Conservation (phyloP, 2,329 filamentous ascomycete species). For the Ascochyta rabiei region DNA sequence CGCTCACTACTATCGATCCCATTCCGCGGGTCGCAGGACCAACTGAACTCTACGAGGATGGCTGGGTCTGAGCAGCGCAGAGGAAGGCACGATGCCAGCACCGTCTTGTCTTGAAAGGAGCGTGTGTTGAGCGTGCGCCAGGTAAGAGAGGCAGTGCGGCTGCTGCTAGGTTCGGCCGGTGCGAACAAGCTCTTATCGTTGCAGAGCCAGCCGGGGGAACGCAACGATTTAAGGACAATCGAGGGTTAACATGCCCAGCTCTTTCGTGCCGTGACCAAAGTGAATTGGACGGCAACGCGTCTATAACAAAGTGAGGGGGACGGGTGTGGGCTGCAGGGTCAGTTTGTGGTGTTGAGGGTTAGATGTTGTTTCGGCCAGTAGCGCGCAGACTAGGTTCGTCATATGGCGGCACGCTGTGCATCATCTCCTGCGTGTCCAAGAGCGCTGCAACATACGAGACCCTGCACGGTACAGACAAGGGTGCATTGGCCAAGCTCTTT, state of each 20-base stretch:
- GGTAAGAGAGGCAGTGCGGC: constrained; percentile 19
- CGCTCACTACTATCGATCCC: constrained; percentile 67
- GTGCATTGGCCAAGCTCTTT: constrained; percentile 11
- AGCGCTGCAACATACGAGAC: constrained; percentile 7
- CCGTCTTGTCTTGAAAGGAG: constrained; percentile 20
- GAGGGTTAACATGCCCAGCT: constrained; percentile 33
- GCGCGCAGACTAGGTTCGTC: constrained; percentile 31
- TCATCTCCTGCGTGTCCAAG: constrained; percentile 21
- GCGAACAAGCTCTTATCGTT: constrained; percentile 35
- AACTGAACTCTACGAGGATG: constrained; percentile 8
- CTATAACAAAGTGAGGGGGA: constrained; percentile 16
- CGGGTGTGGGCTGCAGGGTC: constrained; percentile 19
- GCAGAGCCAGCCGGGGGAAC: constrained; percentile 24
- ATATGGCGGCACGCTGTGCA: constrained; percentile 17
- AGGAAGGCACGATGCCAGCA: constrained; percentile 21
- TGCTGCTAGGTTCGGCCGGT: constrained; percentile 21
- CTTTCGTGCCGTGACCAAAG: constrained; percentile 50
- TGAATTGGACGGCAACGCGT: constrained; percentile 52
- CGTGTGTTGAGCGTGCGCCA: constrained; percentile 20
- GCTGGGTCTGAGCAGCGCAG: constrained; percentile 9
- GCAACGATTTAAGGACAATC: constrained; percentile 13
- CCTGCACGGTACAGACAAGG: constrained; percentile 3
- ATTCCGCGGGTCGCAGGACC: constrained; percentile 54
- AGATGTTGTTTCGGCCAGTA: constrained; percentile 35
- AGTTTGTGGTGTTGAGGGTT: constrained; percentile 32